Evolutionary conservation across 177 flowering plant species (phyloP).

Genomic region (Vitis hybrid): DNA sequence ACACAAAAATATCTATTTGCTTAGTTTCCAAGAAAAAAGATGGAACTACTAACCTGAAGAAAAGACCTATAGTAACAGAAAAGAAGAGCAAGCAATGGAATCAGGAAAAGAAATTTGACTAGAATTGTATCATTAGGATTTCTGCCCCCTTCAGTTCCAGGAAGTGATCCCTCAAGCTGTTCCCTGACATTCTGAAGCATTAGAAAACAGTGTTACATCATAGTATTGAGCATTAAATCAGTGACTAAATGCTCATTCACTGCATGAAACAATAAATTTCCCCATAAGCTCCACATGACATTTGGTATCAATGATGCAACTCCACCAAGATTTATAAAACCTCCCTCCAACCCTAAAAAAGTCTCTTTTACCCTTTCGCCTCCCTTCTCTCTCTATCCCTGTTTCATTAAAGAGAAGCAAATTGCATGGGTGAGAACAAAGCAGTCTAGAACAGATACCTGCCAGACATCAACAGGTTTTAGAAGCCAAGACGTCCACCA

Average conservation of each 20-base stretch:
- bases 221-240: not conserved
- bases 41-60: slow-evolving; percentile 52
- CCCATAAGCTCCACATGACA: no score
- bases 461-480: slow-evolving; percentile 98
- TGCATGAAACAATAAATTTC: not conserved
- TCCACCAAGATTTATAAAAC: no score
- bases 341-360: no score
- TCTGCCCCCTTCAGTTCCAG: slow-evolving; percentile 94
- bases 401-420: not conserved
- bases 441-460: slow-evolving; percentile 46
- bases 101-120: slow-evolving; percentile 65
- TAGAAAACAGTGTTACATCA: slow-evolving; percentile 13
- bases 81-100: slow-evolving; percentile 60
- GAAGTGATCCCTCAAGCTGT: slow-evolving; percentile 75
- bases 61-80: slow-evolving; percentile 59
- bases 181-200: slow-evolving; percentile 73
- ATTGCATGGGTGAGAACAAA: not conserved
- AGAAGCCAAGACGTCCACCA: slow-evolving; percentile 99
- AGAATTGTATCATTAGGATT: slow-evolving; percentile 60
- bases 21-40: slow-evolving; percentile 10
- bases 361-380: no score
- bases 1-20: not conserved
- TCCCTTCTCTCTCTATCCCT: not conserved
- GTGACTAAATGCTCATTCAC: not conserved
- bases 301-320: no score